These are phyloP conservation scores for Xylaria bambusicola DNA, from an alignment of 495 filamentous ascomycete species.

Conservation along the genomic window DNA sequence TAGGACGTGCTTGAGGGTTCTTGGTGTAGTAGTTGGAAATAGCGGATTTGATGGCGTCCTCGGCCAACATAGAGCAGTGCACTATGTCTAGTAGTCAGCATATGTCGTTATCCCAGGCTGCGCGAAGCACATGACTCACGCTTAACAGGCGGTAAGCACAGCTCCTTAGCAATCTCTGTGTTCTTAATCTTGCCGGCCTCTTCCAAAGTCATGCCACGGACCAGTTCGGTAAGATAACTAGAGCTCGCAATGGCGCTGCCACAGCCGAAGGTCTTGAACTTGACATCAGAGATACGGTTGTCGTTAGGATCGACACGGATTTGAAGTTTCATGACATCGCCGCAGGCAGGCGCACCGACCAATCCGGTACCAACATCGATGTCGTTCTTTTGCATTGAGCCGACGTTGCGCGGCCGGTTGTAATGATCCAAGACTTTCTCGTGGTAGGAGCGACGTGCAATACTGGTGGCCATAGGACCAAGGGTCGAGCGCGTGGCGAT, in stretches of 20 bases:
- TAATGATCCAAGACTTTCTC: slow-evolving; percentile 90
- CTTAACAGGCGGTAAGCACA: slow-evolving; percentile 94
- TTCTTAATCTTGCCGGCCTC: slow-evolving; percentile 90
- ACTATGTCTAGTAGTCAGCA: slow-evolving; percentile 50
- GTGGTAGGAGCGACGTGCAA: slow-evolving; percentile 54
- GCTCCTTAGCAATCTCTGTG: slow-evolving; percentile 95
- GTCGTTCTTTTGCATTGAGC: slow-evolving; percentile 84
- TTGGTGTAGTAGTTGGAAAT: slow-evolving; percentile 98
- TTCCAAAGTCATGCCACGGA: slow-evolving; percentile 94
- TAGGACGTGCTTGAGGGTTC: slow-evolving; percentile 73
- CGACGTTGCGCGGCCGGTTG: slow-evolving; percentile 89
- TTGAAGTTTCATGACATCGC: slow-evolving; percentile 99
- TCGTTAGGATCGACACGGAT: slow-evolving; percentile 91
- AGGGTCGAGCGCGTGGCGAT: slow-evolving; percentile 41
- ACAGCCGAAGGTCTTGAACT: slow-evolving; percentile 99
- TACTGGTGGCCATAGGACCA: slow-evolving; percentile 33
- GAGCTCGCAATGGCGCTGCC: slow-evolving; percentile 91
- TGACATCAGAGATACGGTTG: slow-evolving; percentile 90
- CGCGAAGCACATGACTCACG: slow-evolving; percentile 53
- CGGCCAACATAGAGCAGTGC: slow-evolving; percentile 98
- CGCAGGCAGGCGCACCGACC: slow-evolving; percentile 90
- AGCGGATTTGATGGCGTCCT: slow-evolving; percentile 99
- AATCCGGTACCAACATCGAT: slow-evolving; percentile 93
- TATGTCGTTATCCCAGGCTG: neutral
- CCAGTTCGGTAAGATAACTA: slow-evolving; percentile 88